Evolutionary conservation across 192 early-diverging fungal species (phyloP), one percentile per base, ranked within the genome.

Genomic region (Backusella australiensis): DNA sequence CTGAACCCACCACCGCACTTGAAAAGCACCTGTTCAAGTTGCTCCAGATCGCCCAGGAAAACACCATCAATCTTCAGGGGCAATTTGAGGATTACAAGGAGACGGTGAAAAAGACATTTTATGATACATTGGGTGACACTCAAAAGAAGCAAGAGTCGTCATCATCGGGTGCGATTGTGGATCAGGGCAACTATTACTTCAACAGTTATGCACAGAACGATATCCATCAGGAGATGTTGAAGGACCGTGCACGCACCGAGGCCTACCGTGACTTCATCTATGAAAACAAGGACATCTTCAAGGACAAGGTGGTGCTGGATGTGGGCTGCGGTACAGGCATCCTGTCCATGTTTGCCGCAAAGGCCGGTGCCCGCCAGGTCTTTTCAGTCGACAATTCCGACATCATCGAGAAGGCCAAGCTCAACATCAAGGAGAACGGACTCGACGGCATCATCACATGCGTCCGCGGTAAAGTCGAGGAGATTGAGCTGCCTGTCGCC

Each of bases 121-220:
- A 89, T 80, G 91, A 93, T 59, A 49, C 26, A 29, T 23, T 66
- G n/a, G 71, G 34, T 1, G 39, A 65, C 17, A 36, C 6, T 0
- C 11, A 63, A 3, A 29, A 35, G 6, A 29, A 29, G 1, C 5
- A 66, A 4, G 41, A 34, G 4, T 67, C 52, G 1, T 32, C 35
- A 3, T 49, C 70, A 29, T 42, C 42, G 21, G 36, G 69, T 36
- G 70, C 68, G 2, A 41, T 52, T 34, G 34, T 63, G 15, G 76
- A 82, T 68, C 73, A 75, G 26, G 72, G 69, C 67, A 82, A 95
- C 84, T 97, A 97, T 84, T 99, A 99, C 89, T 99, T 97, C 88
- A 95, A 98, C 88, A 96, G 96, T 65, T 99, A 98, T 83, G 94
- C 97, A n/a, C 93, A 95, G 85, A 96, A 94, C 79, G 78, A 79